These are phyloP conservation scores for Arctium minus DNA, from an alignment of 129 eudicot species.

Conservation along the genomic window DNA sequence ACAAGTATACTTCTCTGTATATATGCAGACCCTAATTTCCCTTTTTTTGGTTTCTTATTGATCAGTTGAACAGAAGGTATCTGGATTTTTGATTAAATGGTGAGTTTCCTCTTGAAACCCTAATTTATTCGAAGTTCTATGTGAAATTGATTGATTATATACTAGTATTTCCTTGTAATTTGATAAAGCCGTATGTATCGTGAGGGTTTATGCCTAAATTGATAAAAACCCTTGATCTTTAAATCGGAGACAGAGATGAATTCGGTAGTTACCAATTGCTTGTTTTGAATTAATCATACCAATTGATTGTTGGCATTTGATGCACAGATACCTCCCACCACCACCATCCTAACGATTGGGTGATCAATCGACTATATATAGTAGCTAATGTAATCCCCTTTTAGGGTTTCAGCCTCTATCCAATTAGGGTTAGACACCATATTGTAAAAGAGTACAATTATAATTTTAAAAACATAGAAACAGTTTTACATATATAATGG, in stretches of 20 bases:
- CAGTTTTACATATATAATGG: background rate
- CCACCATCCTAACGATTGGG: background rate
- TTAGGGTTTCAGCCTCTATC: background rate
- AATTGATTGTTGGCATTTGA: background rate
- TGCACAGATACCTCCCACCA: background rate
- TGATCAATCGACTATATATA: background rate
- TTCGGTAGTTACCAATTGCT: background rate
- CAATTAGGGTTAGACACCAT: background rate
- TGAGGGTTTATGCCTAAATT: conserved; percentile 9
- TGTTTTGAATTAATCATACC: conserved; percentile 3
- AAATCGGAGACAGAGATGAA: background rate
- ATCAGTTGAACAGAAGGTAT: conserved; percentile 1
- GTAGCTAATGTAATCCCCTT: background rate
- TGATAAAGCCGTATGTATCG: background rate
- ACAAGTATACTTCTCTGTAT: background rate
- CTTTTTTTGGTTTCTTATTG: background rate
- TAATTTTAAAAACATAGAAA: background rate
- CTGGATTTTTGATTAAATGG: conserved; percentile 8
- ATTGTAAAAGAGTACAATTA: background rate
- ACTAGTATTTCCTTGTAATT: background rate
- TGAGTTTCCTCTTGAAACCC: conserved; percentile 9
- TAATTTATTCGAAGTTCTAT: background rate
- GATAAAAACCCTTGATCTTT: background rate
- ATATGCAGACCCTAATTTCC: conserved; percentile 4
- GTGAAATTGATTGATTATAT: background rate